Percentiles rank a stretch among this genome's conserved stretches.
phyloP scores from a whole-genome alignment of 257 asterid genomes.

The Linaria vulgaris region DNA sequence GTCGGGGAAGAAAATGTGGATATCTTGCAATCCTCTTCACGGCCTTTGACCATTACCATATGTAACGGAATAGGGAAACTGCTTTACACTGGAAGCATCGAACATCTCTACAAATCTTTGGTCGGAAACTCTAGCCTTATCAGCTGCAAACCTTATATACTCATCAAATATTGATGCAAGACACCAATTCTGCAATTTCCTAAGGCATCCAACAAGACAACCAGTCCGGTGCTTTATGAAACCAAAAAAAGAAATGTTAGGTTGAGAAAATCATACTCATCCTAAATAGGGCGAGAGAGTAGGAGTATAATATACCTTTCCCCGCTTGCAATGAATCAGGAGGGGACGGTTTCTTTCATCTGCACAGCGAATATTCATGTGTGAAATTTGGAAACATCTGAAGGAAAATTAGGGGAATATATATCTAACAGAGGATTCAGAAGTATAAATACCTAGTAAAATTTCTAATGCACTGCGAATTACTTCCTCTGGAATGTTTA shows the following conservation, averaged over 20 bases:
- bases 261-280: neutral
- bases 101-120: conserved; percentile 71
- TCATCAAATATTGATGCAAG: conserved; percentile 73
- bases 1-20: conserved; percentile 8
- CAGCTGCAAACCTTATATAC: conserved; percentile 80
- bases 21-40: conserved; percentile 10
- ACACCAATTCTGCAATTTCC: conserved; percentile 84
- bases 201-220: conserved; percentile 81
- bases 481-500: conserved; percentile 61
- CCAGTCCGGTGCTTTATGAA: conserved; percentile 80
- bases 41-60: conserved; percentile 20
- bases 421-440: neutral
- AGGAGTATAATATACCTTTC: conserved; percentile 53
- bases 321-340: conserved; percentile 87
- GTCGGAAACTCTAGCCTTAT: conserved; percentile 77
- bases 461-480: conserved; percentile 57
- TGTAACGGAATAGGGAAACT: conserved; percentile 27
- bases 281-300: neutral
- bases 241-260: conserved; percentile 1
- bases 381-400: conserved; percentile 2
- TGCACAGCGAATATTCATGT: conserved; percentile 26
- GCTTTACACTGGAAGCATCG: conserved; percentile 51
- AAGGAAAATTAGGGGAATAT: neutral
- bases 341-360: conserved; percentile 79
- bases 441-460: conserved; percentile 50